phyloP scores from a whole-genome alignment of 1,284 basidiomycete species.

The Austroboletus niveus region DNA sequence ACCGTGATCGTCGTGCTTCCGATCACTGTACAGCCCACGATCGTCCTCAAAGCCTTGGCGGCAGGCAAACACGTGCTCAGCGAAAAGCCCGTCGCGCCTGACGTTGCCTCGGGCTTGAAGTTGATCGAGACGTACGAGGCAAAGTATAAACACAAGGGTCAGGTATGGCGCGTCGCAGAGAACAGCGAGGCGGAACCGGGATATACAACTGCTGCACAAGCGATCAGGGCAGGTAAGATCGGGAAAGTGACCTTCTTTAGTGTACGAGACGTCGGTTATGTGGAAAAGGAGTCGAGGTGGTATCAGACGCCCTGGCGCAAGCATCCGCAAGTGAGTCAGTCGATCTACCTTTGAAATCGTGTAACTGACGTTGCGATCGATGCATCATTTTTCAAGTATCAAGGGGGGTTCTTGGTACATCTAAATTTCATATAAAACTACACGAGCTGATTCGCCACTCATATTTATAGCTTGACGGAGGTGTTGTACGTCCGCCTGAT shows the following conservation, averaged over 20 bases:
- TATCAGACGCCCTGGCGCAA: constrained; percentile 83
- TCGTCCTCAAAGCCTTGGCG: constrained; percentile 59
- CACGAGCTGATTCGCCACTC: background rate
- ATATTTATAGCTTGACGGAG: constrained; percentile 56
- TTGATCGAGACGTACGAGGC: constrained; percentile 68
- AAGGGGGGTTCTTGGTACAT: constrained; percentile 75
- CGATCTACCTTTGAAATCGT: background rate
- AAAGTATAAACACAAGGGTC: constrained; percentile 62
- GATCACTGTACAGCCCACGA: constrained; percentile 68
- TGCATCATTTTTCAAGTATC: constrained; percentile 50
- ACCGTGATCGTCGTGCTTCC: constrained; percentile 78
- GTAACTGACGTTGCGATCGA: constrained; percentile 1
- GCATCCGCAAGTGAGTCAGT: constrained; percentile 64
- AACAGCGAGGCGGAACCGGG: constrained; percentile 76
- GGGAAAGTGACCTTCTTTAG: constrained; percentile 66
- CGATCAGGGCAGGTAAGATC: constrained; percentile 57
- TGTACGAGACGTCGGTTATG: constrained; percentile 50
- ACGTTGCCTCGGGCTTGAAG: constrained; percentile 59
- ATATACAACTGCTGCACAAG: constrained; percentile 49
- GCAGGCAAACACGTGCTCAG: constrained; percentile 85
- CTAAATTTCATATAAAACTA: background rate
- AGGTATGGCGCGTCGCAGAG: constrained; percentile 86
- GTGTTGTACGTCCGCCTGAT: constrained; percentile 51
- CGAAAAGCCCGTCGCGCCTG: constrained; percentile 82
- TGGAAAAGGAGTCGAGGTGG: constrained; percentile 66